Conservation (phyloP, 352 stramenopile genomes). For the Phytophthora sojae region DNA sequence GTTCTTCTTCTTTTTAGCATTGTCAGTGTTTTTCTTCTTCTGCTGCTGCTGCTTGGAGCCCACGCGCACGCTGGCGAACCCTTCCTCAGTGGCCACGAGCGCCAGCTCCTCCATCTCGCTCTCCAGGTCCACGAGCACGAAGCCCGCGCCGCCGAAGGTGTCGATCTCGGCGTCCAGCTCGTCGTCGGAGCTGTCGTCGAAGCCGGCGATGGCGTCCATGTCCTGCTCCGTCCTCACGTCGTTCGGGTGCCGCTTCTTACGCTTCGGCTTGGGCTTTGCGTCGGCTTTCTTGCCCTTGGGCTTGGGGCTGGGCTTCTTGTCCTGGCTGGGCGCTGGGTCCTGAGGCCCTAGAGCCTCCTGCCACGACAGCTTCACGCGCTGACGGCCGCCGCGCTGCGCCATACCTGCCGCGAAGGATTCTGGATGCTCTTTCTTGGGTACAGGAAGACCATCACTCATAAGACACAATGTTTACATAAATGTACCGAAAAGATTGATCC, state of each 20-base stretch:
- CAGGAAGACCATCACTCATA: conserved; percentile 18
- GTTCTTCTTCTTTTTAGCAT: conserved; percentile 3
- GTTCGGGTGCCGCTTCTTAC: conserved; percentile 37
- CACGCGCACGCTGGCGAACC: conserved; percentile 21
- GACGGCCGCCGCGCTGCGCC: conserved; percentile 5
- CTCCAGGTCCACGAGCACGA: conserved; percentile 53
- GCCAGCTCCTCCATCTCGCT: conserved; percentile 53
- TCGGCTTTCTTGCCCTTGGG: conserved; percentile 27
- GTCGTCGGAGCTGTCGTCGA: conserved; percentile 38
- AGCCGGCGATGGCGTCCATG: conserved; percentile 37
- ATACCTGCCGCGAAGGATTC: conserved; percentile 8
- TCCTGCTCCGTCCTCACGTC: conserved; percentile 45
- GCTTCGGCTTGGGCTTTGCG: conserved; percentile 16
- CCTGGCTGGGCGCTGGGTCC: conserved; percentile 3
- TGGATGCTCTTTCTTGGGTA: neutral
- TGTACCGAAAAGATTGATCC: too few relatives aligned
- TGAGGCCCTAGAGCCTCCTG: conserved; percentile 34
- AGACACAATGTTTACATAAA: neutral
- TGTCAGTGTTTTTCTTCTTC: neutral
- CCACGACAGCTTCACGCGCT: conserved; percentile 44
- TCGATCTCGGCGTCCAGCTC: conserved; percentile 34
- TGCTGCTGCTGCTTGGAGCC: conserved; percentile 17
- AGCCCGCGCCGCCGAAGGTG: conserved; percentile 38
- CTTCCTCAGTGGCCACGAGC: conserved; percentile 40
- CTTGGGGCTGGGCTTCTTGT: conserved; percentile 2